phyloP scores from a whole-genome alignment of 2,329 filamentous ascomycete genomes.

The Alternaria longipes region DNA sequence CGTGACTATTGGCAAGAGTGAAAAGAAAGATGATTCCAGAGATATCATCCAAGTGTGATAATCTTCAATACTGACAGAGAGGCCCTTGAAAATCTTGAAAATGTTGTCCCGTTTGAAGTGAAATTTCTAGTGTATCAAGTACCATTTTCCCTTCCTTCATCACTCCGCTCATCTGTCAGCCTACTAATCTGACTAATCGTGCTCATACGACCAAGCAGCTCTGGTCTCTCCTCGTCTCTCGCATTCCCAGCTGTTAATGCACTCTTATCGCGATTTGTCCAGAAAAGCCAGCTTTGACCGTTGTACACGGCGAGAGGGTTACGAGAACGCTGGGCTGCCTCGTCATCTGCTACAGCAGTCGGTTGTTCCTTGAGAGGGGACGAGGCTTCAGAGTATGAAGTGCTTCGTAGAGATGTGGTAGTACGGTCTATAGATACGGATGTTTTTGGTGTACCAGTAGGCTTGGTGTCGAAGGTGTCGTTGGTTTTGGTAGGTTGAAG shows the following conservation, averaged over 20 bases:
- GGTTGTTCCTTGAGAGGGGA: slow-evolving; percentile 10
- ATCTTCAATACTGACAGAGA: neutral
- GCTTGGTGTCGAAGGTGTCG: slow-evolving; percentile 26
- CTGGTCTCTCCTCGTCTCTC: slow-evolving; percentile 35
- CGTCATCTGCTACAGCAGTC: slow-evolving; percentile 11
- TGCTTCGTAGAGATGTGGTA: slow-evolving; percentile 19
- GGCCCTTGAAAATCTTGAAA: neutral
- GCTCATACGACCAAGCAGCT: slow-evolving; percentile 53
- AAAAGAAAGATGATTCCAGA: neutral
- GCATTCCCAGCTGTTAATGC: neutral
- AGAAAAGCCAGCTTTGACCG: slow-evolving; percentile 63
- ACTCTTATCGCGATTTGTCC: slow-evolving; percentile 52
- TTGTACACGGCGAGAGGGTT: slow-evolving; percentile 61
- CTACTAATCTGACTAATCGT: slow-evolving; percentile 67
- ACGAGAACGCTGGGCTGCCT: neutral
- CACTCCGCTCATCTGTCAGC: slow-evolving; percentile 52
- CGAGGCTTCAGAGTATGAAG: slow-evolving; percentile 21
- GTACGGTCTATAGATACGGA: slow-evolving; percentile 24
- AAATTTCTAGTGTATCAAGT: neutral
- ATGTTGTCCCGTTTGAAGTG: neutral
- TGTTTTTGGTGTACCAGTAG: slow-evolving; percentile 31
- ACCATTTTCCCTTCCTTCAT: slow-evolving; percentile 39
- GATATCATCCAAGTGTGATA: neutral
- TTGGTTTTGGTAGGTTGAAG: slow-evolving; percentile 22
- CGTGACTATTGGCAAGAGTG: neutral